Evolutionary conservation across 1,139 yeast genomes (phyloP), one percentile per base, ranked within the genome.

Genomic region (Hansenula sp.): DNA sequence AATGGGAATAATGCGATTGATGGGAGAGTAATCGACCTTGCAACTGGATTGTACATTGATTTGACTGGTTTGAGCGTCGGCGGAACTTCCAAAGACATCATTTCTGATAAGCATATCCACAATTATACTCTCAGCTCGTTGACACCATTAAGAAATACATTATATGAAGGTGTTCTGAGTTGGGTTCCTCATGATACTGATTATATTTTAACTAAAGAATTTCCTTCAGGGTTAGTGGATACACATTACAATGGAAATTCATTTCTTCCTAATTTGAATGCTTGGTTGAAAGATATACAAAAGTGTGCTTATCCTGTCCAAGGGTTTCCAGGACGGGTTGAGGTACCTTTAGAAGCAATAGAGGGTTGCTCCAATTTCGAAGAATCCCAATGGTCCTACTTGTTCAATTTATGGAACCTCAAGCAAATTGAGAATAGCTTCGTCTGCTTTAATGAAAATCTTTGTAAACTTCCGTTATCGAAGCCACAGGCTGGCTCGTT

Each of bases 11-110:
- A 83, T 58, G 76, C 79, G 43, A 83, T 83, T 49, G 91, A 84
- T 64, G 90, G 87, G 1, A 68, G 90, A 44, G 81, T 82, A 53
- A 75, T 84, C 42, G 89, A 84, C 57, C 67, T 78, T 11, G 80
- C 79, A 47, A 72, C 82, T 11, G 91, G 90, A 1, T 60, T 78
- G 45, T 83, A 79, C 57, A 72, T 84, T 43, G 91, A 83, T 60
- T 71, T 74, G 32, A 74, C 79, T 3, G 79, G 71, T 0, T 60
- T 74, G 15, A 21, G 30, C 44, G 70, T 76, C 4, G 17, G 5
- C 18, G 31, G 40, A 12, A 18, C 29, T 12, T 21, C 10, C 1
- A 31, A 33, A 28, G 40, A 32, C 24, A 12, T 25, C 13, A 38
- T 39, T n/a, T 13, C 24, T 15, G 47, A 44, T 41, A 47, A 47